phyloP scores from a whole-genome alignment of 2,329 filamentous ascomycete species.

The Claviceps sp. region DNA sequence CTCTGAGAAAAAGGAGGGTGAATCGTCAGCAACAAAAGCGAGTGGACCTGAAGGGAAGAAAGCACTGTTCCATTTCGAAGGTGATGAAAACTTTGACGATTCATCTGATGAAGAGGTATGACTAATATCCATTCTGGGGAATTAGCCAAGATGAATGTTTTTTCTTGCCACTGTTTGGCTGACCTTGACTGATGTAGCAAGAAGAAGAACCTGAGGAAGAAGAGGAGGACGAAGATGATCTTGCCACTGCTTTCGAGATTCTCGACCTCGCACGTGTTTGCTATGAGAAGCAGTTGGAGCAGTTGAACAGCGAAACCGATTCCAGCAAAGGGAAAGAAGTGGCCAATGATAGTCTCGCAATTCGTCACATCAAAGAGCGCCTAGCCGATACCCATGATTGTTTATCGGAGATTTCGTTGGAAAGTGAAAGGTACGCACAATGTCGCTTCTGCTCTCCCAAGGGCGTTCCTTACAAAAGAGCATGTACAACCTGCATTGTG shows the following conservation, averaged over 20 bases:
- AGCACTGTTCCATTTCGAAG: conserved; percentile 79
- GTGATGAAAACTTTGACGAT: conserved; percentile 85
- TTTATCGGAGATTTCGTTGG: conserved; percentile 89
- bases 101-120: conserved; percentile 60
- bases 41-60: conserved; percentile 38
- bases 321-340: conserved; percentile 30
- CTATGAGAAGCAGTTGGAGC: conserved; percentile 41
- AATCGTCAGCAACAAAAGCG: conserved; percentile 23
- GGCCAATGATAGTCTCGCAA: conserved; percentile 24
- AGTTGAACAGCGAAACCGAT: conserved; percentile 18
- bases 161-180: not conserved
- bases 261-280: conserved; percentile 65
- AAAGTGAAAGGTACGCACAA: conserved; percentile 61
- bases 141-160: not conserved
- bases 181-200: conserved; percentile 11
- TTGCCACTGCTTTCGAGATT: conserved; percentile 70
- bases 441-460: not conserved
- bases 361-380: conserved; percentile 62
- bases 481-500: not conserved
- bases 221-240: conserved; percentile 53
- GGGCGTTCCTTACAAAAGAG: not conserved
- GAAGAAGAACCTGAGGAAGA: conserved; percentile 21
- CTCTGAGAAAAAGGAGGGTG: conserved; percentile 18
- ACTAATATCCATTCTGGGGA: not conserved
- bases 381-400: conserved; percentile 89